Conservation (phyloP, 2,329 filamentous ascomycete genomes). For the Phaeoacremonium minimum region DNA sequence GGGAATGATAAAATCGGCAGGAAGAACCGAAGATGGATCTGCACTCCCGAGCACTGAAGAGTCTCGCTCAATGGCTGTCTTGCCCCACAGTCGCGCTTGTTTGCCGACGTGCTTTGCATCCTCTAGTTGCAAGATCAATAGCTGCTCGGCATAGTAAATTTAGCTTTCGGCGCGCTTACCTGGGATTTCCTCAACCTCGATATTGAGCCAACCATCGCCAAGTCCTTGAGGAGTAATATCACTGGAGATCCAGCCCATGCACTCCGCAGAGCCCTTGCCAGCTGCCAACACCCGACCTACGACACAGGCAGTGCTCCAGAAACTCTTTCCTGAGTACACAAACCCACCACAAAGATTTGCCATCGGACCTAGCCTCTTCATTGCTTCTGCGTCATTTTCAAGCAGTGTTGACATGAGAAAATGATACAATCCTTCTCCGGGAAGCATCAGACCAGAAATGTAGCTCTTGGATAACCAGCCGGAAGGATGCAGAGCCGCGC, state of each 20-base stretch:
- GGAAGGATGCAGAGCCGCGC: slow-evolving; percentile 51
- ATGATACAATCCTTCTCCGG: slow-evolving; percentile 58
- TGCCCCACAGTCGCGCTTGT: slow-evolving; percentile 58
- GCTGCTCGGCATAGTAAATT: background rate
- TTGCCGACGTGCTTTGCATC: slow-evolving; percentile 45
- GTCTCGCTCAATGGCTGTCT: slow-evolving; percentile 53
- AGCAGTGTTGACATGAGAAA: slow-evolving; percentile 63
- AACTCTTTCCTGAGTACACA: slow-evolving; percentile 58
- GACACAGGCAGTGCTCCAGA: slow-evolving; percentile 65
- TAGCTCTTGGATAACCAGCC: slow-evolving; percentile 68
- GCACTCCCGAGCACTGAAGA: slow-evolving; percentile 57
- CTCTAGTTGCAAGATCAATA: slow-evolving; percentile 28
- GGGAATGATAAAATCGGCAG: slow-evolving; percentile 60
- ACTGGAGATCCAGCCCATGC: slow-evolving; percentile 66
- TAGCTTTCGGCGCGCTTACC: slow-evolving; percentile 32
- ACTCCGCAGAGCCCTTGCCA: slow-evolving; percentile 56
- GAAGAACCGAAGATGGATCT: slow-evolving; percentile 48
- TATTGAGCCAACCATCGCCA: slow-evolving; percentile 54
- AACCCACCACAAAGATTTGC: slow-evolving; percentile 63
- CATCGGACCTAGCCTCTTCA: slow-evolving; percentile 53
- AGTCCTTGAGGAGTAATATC: slow-evolving; percentile 49
- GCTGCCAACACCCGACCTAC: slow-evolving; percentile 62
- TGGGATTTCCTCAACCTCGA: slow-evolving; percentile 48
- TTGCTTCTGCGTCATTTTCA: slow-evolving; percentile 58
- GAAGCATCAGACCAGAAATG: slow-evolving; percentile 60